Evolutionary conservation across 2,329 filamentous ascomycete species (phyloP).

Genomic region (Xylariaceae sp.): DNA sequence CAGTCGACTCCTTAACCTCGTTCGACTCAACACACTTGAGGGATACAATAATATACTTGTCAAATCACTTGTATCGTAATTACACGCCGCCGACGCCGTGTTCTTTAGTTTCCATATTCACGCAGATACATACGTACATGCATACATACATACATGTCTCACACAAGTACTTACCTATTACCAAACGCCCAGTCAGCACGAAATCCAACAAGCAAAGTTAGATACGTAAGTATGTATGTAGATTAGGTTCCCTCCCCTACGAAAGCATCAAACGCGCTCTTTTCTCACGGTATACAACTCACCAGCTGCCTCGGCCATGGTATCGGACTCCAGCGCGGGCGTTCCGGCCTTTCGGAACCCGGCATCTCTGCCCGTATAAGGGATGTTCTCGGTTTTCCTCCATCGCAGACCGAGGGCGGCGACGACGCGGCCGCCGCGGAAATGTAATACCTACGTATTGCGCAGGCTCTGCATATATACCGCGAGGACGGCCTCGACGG

Average conservation of each 20-base stretch:
- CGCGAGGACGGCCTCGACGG: slow-evolving; percentile 46
- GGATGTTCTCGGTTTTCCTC: slow-evolving; percentile 55
- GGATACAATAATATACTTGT: background rate
- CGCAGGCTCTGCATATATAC: slow-evolving; percentile 55
- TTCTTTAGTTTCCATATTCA: too few relatives aligned
- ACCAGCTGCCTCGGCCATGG: slow-evolving; percentile 16
- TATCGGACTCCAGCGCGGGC: slow-evolving; percentile 20
- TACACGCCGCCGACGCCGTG: background rate
- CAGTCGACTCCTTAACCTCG: background rate
- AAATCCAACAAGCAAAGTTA: background rate
- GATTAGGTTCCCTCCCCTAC: background rate
- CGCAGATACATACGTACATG: too few relatives aligned
- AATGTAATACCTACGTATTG: slow-evolving; percentile 52
- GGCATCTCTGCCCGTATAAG: background rate
- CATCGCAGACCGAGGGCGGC: slow-evolving; percentile 49
- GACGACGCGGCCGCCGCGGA: slow-evolving; percentile 52
- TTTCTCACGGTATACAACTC: slow-evolving; percentile 14
- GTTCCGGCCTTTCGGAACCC: slow-evolving; percentile 8
- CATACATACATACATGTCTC: background rate
- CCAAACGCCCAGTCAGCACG: background rate
- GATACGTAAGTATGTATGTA: background rate
- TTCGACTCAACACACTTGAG: background rate
- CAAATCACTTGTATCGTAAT: background rate
- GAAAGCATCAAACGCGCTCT: background rate
- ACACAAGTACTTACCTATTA: background rate